Percentiles rank a stretch among this genome's conserved stretches.
These are phyloP conservation scores for Strobilomyces dryophilus DNA, from an alignment of 768 basidiomycete genomes.

Conservation along the genomic window DNA sequence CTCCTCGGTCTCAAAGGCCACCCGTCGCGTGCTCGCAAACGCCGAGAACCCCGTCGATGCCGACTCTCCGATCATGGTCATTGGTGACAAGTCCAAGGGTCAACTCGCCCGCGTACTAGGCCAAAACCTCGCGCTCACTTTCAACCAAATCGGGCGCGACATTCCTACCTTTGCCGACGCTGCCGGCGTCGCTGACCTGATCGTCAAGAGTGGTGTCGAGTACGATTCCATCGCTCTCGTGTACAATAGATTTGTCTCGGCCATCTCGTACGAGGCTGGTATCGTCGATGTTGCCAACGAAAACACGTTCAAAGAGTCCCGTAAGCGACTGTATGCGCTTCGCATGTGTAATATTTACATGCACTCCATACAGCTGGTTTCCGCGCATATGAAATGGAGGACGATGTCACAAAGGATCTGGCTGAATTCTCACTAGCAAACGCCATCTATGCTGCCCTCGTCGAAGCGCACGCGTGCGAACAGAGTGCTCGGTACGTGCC, in stretches of 20 bases:
- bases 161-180: slow-evolving; percentile 98
- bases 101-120: slow-evolving; percentile 72
- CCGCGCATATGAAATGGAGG: slow-evolving; percentile 96
- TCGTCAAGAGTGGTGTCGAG: slow-evolving; percentile 77
- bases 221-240: slow-evolving; percentile 83
- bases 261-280: slow-evolving; percentile 84
- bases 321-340: slow-evolving; percentile 37
- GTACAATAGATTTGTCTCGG: slow-evolving; percentile 84
- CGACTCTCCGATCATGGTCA: slow-evolving; percentile 73
- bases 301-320: slow-evolving; percentile 73
- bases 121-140: slow-evolving; percentile 72
- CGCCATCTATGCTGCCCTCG: slow-evolving; percentile 90
- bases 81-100: slow-evolving; percentile 97
- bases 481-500: slow-evolving; percentile 73
- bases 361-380: slow-evolving; percentile 59
- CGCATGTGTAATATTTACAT: not conserved
- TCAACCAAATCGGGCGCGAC: slow-evolving; percentile 98
- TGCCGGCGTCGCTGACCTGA: slow-evolving; percentile 88
- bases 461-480: slow-evolving; percentile 95
- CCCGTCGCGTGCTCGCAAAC: slow-evolving; percentile 65
- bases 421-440: slow-evolving; percentile 96
- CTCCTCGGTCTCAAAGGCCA: slow-evolving; percentile 90
- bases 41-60: slow-evolving; percentile 46
- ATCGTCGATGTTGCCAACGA: slow-evolving; percentile 77
- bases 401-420: slow-evolving; percentile 90